Percentiles rank a stretch among this genome's conserved stretches.
These are phyloP conservation scores for Alternaria ethzedia DNA, from an alignment of 2,329 filamentous ascomycete species.

Conservation along the genomic window DNA sequence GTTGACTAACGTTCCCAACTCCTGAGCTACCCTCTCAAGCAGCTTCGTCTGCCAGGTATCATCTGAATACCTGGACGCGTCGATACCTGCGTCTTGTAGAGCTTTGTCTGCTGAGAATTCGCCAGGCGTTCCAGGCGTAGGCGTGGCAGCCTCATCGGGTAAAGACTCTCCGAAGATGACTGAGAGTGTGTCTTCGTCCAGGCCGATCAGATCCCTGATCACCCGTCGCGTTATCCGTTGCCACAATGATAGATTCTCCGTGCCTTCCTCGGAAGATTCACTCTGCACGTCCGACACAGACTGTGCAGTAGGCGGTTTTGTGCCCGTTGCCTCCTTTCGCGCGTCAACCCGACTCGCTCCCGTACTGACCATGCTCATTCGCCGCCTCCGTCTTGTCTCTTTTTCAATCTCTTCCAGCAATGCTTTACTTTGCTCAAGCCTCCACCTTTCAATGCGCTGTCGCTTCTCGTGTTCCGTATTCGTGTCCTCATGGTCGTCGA, in stretches of 20 bases:
- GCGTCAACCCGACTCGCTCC: conserved; percentile 39
- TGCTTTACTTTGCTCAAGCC: conserved; percentile 85
- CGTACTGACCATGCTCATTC: conserved; percentile 65
- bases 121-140: conserved; percentile 27
- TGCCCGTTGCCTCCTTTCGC: conserved; percentile 13
- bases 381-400: conserved; percentile 73
- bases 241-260: conserved; percentile 74
- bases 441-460: conserved; percentile 88
- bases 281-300: conserved; percentile 40
- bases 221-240: conserved; percentile 82
- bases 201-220: conserved; percentile 86
- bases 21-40: conserved; percentile 82
- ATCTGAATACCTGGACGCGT: conserved; percentile 44
- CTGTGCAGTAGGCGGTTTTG: conserved; percentile 16
- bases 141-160: conserved; percentile 52
- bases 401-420: conserved; percentile 88
- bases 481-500: conserved; percentile 58
- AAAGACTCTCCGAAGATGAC: conserved; percentile 86
- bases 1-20: conserved; percentile 83
- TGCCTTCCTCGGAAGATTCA: conserved; percentile 47
- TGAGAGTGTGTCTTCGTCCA: conserved; percentile 83
- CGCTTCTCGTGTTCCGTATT: conserved; percentile 74
- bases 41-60: conserved; percentile 75
- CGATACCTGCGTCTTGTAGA: conserved; percentile 26
- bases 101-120: conserved; percentile 24